Base-by-base conservation (phyloP, 225 moss, liverwort and hornwort species). In the Thuidium tamariscinum region DNA sequence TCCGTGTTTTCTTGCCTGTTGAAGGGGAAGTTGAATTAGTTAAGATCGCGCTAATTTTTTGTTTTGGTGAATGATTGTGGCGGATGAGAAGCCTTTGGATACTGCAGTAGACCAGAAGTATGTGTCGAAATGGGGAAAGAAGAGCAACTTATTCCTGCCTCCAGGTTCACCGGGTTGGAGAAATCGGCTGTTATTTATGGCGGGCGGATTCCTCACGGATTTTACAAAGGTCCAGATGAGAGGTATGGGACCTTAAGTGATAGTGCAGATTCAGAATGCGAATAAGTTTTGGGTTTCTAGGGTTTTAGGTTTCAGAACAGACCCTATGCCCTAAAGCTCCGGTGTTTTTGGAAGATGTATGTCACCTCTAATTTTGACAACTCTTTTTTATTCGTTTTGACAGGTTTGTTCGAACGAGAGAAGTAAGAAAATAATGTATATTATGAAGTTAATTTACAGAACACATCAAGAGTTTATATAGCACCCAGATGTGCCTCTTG, bases 171-270 rank as follows among this genome's bases (percentile, higher is more conserved):
- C 26, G 82, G 86, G 55, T 57, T 82, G 25, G 85, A 89, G 72
- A 92, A 89, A 89, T 95, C 96, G 54, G 93, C 89, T 86, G 97
- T 97, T 23, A 84, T 97, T 23, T 99, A 99, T 71, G 93, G 97
- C 18, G 99, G 99, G n/a, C 94, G 95, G 44, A 96, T 97, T 52
- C 97, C 99, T 60, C 99, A 99, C 85, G 99, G 99, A 13, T 99
- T 99, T 85, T 99, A 99, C 74, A 96, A 99, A 90, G 93, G 95
- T n/a, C 59, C 92, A 99, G 88, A 97, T 99, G 97, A 92, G 88
- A 93, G 97, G 98, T 99, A 87, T 80, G 71, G 29, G 27, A 60
- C 36, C 34, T n/a, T 84, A 15, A 11, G 41, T 75, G 63, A n/a
- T 11, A 25, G 5, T 34, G 29, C 60, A 25, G 44, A 49, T 54